phyloP scores from a whole-genome alignment of 257 asterid species.

The Penstemon davidsonii region DNA sequence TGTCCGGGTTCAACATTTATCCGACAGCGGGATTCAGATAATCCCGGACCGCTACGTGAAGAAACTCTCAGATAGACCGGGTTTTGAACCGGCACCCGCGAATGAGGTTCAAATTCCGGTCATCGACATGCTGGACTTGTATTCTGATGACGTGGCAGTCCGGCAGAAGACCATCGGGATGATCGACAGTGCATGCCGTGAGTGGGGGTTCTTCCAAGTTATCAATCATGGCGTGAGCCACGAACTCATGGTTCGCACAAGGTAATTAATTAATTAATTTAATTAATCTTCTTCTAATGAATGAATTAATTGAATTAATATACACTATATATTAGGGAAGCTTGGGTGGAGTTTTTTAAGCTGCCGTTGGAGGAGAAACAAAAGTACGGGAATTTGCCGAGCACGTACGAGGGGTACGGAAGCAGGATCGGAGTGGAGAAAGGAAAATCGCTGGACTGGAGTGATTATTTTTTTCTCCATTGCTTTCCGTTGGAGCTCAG shows the following conservation, averaged over 20 bases:
- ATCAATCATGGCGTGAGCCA: constrained; percentile 77
- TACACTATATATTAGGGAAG: constrained; percentile 36
- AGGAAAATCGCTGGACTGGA: constrained; percentile 79
- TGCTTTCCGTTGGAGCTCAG: constrained; percentile 52
- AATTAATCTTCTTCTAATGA: too few species aligned
- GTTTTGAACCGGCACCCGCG: background rate
- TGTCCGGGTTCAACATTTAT: constrained; percentile 70
- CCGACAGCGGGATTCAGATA: constrained; percentile 69
- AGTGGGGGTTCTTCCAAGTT: constrained; percentile 96
- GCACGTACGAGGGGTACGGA: constrained; percentile 87
- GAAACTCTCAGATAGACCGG: constrained; percentile 60
- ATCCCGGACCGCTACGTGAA: constrained; percentile 81
- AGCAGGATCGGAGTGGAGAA: constrained; percentile 79
- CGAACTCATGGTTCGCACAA: constrained; percentile 47
- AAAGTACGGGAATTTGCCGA: constrained; percentile 61
- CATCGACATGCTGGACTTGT: constrained; percentile 27
- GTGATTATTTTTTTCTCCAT: constrained; percentile 79
- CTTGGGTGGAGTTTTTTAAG: constrained; percentile 73
- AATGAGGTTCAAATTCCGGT: constrained; percentile 19
- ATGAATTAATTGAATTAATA: too few species aligned
- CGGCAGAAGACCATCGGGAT: constrained; percentile 31
- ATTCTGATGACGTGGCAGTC: constrained; percentile 38
- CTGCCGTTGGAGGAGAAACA: constrained; percentile 76
- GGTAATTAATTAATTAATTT: too few species aligned
- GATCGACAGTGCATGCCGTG: constrained; percentile 62